A percentile compares a stretch with the other conserved stretches of the same genome.
These are phyloP conservation scores for Aeminium ludgeri DNA, from an alignment of 495 filamentous ascomycete genomes.

Conservation along the genomic window DNA sequence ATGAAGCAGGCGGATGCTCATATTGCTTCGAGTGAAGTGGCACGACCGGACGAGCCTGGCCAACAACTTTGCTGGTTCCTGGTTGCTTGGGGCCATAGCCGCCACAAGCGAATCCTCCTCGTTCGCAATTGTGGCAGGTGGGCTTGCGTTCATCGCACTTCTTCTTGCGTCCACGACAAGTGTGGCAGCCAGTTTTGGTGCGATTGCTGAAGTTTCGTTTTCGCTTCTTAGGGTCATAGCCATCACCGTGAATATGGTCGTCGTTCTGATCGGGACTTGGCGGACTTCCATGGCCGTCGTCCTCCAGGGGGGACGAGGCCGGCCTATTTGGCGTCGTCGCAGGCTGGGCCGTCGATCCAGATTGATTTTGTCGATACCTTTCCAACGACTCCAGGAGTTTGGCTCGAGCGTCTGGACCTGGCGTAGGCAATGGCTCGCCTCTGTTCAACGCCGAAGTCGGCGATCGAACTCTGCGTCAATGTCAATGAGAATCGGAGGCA, in stretches of 20 bases:
- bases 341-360: not conserved
- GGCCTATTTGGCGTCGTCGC: not conserved
- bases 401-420: conserved; percentile 11
- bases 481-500: too few relatives aligned
- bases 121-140: conserved; percentile 84
- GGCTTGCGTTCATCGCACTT: conserved; percentile 96
- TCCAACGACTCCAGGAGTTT: conserved; percentile 8
- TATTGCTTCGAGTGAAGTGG: not conserved
- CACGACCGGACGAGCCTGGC: conserved; percentile 1
- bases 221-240: conserved; percentile 11
- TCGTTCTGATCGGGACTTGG: not conserved
- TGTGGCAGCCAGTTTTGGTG: conserved; percentile 95
- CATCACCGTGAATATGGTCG: not conserved
- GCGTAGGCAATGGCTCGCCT: conserved; percentile 1
- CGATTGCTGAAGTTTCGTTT: conserved; percentile 61
- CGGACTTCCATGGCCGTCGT: not conserved
- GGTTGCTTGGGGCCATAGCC: conserved; percentile 70
- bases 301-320: not conserved
- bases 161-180: conserved; percentile 88
- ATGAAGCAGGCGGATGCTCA: not conserved
- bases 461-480: too few relatives aligned
- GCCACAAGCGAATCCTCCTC: conserved; percentile 81
- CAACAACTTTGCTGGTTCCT: conserved; percentile 49
- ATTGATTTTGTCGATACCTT: conserved; percentile 5
- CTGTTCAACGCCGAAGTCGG: not conserved